Base-by-base conservation (phyloP, 306 rosid genomes). In the Malus sylvestris region DNA sequence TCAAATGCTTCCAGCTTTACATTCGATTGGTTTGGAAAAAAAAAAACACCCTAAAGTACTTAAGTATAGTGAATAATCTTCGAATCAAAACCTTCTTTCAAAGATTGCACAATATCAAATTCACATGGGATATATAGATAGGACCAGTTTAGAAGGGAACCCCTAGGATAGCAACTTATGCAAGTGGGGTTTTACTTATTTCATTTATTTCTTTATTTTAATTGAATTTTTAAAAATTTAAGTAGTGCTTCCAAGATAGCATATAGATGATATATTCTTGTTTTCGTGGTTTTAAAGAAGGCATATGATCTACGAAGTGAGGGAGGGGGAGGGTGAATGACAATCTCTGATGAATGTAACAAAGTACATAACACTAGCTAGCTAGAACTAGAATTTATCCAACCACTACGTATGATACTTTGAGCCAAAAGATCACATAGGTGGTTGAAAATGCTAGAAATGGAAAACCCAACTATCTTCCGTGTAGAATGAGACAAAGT, bases 1-100 rank as follows among this genome's bases (percentile, higher is more conserved):
- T 78, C 80, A 27, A 83, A 75, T 87, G 78, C n/a, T 55, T 80
- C 81, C 84, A 40, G 33, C 65, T 32, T 35, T 35, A 23, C 53
- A 72, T 58, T 49, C 15, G 55, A 15, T 14, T 23, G 15, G 67
- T 35, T 22, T 42, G 58, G 40, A 6, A 35, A 35, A 35, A 42
- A 23, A 65, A 38, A 40, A 23, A 65, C 0, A 32, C 35, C 49
- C 59, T 25, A 1, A 38, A 4, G 55, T 40, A 4, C 33, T 72
- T n/a, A 4, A 72, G 53, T 57, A 23, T 35, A 14, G 35, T 58
- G 38, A 35, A 32, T 55, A 30, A 51, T 52, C 62, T 14, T 18
- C 40, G 18, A 61, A 2, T 27, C 8, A 9, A 27, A 70, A 19
- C 3, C 13, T 5, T 18, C 7, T 19, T 51, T 70, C 23, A 45